Base-by-base conservation (phyloP, 805 yeast genomes). In the Lipomyces orientalis region DNA sequence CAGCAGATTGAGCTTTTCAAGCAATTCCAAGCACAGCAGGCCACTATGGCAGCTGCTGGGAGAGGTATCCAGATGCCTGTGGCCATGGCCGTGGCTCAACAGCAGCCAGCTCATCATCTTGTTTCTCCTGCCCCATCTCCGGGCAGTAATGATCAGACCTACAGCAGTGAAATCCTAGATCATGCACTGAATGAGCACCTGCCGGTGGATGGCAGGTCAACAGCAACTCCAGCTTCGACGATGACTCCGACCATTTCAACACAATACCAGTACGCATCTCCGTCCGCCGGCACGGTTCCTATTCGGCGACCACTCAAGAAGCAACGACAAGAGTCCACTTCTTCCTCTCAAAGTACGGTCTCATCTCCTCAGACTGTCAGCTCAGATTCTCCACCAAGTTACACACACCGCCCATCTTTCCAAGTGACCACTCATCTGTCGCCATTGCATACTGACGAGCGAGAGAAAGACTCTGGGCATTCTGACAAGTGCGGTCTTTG, bases 91-190 rank as follows among this genome's bases (percentile, higher is more conserved):
- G 25, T 49, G 49, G 54, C 66, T 5, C 49, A 19, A 10, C 66
- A 60, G 55, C 68, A 57, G 22, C 55, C 69, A 10, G 39, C 54
- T 10, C 66, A 72, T 39, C 87, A 84, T 71, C 84, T 82, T 71
- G 82, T 85, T 5, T 82, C 86, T 39, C 89, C 87, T 1, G 87
- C 86, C 12, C 84, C 85, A 8, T 82, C 87, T 0, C 82, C 83
- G 14, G 81, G 82, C 71, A 43, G 49, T 43, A 61, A 34, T 35
- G 70, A 69, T 58, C 54, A 43, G 52, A 58, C 49, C n/a, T 68
- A 65, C 56, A 49, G 64, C 39, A 71, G 65, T 49, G 70, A 70
- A 33, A 58, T 70, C 64, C 65, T 65, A 12, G 71, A 65, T 61
- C 67, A 70, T 12, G 73, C 71, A 2, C 60, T 69, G 12, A 71